A percentile compares a stretch with the other conserved stretches of the same genome.
Conservation (phyloP, 108 stramenopile species). For the Pseudonitzschia multiseries region DNA sequence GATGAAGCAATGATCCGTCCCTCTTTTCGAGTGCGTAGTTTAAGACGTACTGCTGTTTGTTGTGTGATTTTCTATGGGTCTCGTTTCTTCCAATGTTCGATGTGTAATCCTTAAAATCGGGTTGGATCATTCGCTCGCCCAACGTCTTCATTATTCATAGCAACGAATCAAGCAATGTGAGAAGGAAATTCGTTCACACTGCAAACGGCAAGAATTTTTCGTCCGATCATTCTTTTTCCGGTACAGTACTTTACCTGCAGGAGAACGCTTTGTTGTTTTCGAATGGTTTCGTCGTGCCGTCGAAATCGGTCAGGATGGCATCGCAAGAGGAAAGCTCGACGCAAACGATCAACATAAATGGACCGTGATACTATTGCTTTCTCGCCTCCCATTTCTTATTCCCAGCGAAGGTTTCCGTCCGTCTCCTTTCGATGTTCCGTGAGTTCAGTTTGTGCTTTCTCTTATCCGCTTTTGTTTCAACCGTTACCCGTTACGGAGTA, state of each 20-base stretch:
- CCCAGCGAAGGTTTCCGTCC: not conserved
- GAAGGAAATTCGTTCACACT: not conserved
- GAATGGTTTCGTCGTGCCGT: slow-evolving; percentile 41
- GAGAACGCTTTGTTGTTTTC: slow-evolving; percentile 61
- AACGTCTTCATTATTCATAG: slow-evolving; percentile 29
- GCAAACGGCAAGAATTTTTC: not conserved
- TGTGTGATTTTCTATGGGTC: not conserved
- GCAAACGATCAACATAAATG: slow-evolving; percentile 60
- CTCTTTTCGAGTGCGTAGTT: slow-evolving; percentile 64
- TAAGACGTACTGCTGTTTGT: slow-evolving; percentile 12
- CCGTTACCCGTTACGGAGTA: too few relatives aligned
- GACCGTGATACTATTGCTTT: slow-evolving; percentile 37
- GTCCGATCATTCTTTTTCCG: not conserved
- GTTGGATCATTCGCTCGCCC: slow-evolving; percentile 44
- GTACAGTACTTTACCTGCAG: slow-evolving; percentile 35
- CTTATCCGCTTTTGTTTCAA: too few relatives aligned
- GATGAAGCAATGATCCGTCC: slow-evolving; percentile 58
- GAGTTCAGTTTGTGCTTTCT: too few relatives aligned
- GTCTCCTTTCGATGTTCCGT: too few relatives aligned
- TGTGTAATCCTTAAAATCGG: slow-evolving; percentile 59
- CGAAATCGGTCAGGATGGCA: slow-evolving; percentile 87
- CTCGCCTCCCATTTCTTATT: not conserved
- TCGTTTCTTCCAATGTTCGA: slow-evolving; percentile 7
- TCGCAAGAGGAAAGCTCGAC: slow-evolving; percentile 78
- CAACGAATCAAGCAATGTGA: not conserved